Percentiles rank a stretch among this genome's conserved stretches.
Conservation (phyloP, 169 alveolate species). For the Amoebophrya sp. region DNA sequence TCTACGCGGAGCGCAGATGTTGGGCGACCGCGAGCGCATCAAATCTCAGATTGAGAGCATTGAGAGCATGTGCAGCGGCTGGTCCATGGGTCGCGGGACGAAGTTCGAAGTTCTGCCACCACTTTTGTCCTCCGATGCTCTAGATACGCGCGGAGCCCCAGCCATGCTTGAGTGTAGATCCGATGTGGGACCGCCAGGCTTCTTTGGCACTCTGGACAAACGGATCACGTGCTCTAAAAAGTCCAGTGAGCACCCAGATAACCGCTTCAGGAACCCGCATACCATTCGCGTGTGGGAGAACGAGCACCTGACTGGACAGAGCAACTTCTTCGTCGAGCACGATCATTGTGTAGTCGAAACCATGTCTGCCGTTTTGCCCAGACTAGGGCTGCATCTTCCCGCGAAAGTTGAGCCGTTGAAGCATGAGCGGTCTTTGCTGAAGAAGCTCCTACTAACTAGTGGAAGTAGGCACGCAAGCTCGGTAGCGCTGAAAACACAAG, state of each 20-base stretch:
- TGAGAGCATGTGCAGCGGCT: background rate
- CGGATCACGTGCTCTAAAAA: background rate
- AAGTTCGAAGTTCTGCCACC: background rate
- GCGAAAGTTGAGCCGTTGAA: background rate
- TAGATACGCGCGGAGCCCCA: background rate
- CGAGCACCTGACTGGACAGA: background rate
- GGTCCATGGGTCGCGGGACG: background rate
- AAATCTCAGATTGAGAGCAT: background rate
- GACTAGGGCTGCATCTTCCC: background rate
- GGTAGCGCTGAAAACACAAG: background rate
- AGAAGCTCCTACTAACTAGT: background rate
- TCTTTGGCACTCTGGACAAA: background rate
- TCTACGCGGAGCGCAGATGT: background rate
- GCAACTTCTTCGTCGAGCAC: background rate
- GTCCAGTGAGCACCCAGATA: background rate
- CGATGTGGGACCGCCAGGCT: background rate
- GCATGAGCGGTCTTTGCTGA: background rate
- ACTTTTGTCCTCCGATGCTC: background rate
- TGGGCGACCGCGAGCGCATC: background rate
- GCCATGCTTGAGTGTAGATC: background rate
- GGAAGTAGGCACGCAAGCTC: background rate
- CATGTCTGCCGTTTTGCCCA: background rate
- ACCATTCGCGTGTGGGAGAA: background rate
- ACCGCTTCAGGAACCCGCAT: background rate
- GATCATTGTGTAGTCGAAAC: background rate